Conservation (phyloP, 2,329 filamentous ascomycete species). For the Pleoardoris graminearum region DNA sequence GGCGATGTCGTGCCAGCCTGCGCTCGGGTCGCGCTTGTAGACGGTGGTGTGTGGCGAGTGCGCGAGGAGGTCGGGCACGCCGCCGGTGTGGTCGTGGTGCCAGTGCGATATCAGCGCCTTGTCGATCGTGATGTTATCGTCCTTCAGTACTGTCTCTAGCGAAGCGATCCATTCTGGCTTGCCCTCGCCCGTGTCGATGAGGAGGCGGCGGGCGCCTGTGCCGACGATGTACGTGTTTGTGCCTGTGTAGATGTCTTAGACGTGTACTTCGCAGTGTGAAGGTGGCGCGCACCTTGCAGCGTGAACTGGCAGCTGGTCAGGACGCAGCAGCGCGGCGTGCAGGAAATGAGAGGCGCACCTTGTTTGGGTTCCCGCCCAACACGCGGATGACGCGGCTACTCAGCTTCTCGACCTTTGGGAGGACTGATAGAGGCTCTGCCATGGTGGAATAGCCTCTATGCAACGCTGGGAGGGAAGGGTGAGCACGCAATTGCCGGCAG, state of each 20-base stretch:
- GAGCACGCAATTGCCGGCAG: conserved; percentile 26
- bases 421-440: conserved; percentile 63
- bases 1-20: conserved; percentile 57
- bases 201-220: conserved; percentile 69
- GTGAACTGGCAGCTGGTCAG: conserved; percentile 55
- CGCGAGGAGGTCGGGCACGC: conserved; percentile 69
- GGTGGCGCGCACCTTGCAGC: conserved; percentile 58
- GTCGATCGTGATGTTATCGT: conserved; percentile 71
- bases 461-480: conserved; percentile 15
- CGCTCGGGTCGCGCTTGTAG: conserved; percentile 65
- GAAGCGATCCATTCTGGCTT: conserved; percentile 70
- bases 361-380: conserved; percentile 87
- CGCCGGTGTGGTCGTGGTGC: conserved; percentile 85
- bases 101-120: conserved; percentile 83
- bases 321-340: background rate
- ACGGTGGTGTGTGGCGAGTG: conserved; percentile 66
- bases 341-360: conserved; percentile 55
- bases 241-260: conserved; percentile 47
- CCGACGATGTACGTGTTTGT: conserved; percentile 97
- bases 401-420: conserved; percentile 76
- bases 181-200: conserved; percentile 91
- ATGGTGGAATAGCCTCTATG: conserved; percentile 51
- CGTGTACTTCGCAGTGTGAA: no score
- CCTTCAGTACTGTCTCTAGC: conserved; percentile 65
- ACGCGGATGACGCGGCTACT: conserved; percentile 80